Percentiles rank a stretch among this genome's conserved stretches.
Conservation (phyloP, 2,329 filamentous ascomycete genomes). For the Trichoderma atrobrunneum region DNA sequence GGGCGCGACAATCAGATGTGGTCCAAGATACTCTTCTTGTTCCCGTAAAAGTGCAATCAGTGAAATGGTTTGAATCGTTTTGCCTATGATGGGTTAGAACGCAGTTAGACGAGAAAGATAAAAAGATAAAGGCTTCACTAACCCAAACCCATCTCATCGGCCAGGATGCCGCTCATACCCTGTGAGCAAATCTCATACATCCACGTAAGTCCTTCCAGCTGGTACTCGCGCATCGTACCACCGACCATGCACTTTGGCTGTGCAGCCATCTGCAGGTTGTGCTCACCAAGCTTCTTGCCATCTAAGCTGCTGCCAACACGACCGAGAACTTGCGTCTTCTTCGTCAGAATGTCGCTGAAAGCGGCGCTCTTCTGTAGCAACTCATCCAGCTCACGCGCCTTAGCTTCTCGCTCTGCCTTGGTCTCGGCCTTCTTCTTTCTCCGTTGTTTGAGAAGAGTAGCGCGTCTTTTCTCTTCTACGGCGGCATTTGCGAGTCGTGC, state of each 20-base stretch:
- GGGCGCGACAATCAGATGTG: conserved; percentile 86
- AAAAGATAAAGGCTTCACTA: conserved; percentile 22
- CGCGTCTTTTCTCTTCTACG: conserved; percentile 46
- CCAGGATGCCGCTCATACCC: conserved; percentile 85
- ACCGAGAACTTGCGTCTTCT: conserved; percentile 61
- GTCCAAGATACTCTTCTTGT: conserved; percentile 76
- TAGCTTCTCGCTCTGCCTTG: conserved; percentile 54
- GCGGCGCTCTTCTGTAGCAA: conserved; percentile 58
- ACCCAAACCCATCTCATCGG: conserved; percentile 89
- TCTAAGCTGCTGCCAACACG: conserved; percentile 60
- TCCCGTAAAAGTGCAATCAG: conserved; percentile 85
- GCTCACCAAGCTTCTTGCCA: conserved; percentile 58
- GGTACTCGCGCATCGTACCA: conserved; percentile 90
- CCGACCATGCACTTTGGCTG: conserved; percentile 84
- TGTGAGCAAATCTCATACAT: conserved; percentile 79
- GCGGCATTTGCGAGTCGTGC: conserved; percentile 41
- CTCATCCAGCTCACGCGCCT: conserved; percentile 58
- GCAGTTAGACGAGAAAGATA: background rate
- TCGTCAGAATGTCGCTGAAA: conserved; percentile 61
- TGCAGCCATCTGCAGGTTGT: conserved; percentile 72
- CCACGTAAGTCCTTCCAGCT: conserved; percentile 93
- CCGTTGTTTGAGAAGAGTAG: conserved; percentile 40
- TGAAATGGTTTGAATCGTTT: conserved; percentile 88
- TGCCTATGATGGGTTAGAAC: conserved; percentile 50
- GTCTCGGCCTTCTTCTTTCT: conserved; percentile 50